Percentiles rank a stretch among this genome's conserved stretches.
phyloP scores from a whole-genome alignment of 2,329 filamentous ascomycete species.

The Emmonsiellopsis sp. region DNA sequence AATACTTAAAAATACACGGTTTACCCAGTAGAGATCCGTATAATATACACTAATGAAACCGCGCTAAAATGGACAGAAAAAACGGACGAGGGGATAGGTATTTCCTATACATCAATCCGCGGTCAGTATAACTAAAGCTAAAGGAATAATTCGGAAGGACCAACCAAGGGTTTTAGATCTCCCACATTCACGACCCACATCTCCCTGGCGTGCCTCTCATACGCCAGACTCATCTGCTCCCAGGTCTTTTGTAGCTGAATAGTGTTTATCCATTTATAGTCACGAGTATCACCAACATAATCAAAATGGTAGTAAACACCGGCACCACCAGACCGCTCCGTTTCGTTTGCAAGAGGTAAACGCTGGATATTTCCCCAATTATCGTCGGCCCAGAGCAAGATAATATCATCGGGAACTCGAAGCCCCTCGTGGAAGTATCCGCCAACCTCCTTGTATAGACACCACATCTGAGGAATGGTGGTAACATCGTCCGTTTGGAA shows the following conservation, averaged over 20 bases:
- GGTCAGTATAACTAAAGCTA: neutral
- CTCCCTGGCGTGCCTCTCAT: constrained; percentile 47
- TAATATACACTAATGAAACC: no score
- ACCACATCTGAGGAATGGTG: constrained; percentile 59
- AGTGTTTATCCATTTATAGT: constrained; percentile 58
- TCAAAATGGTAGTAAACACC: constrained; percentile 55
- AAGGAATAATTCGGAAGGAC: constrained; percentile 2
- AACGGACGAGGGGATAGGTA: constrained; percentile 34
- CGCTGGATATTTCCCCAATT: constrained; percentile 59
- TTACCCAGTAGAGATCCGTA: no score
- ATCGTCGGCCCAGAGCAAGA: constrained; percentile 60
- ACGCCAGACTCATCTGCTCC: constrained; percentile 56
- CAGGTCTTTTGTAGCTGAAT: constrained; percentile 56
- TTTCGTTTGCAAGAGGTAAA: constrained; percentile 52
- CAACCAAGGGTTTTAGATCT: constrained; percentile 51
- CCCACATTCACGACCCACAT: constrained; percentile 62
- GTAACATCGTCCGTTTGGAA: constrained; percentile 42
- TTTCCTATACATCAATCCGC: constrained; percentile 30
- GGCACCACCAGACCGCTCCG: constrained; percentile 49
- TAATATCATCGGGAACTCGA: constrained; percentile 55
- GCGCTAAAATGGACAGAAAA: no score
- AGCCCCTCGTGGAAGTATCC: constrained; percentile 58
- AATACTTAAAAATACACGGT: no score
- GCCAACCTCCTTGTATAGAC: constrained; percentile 65
- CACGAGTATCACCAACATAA: constrained; percentile 52